Evolutionary conservation across 306 rosid species (phyloP).

Genomic region (Vigna hirtella): DNA sequence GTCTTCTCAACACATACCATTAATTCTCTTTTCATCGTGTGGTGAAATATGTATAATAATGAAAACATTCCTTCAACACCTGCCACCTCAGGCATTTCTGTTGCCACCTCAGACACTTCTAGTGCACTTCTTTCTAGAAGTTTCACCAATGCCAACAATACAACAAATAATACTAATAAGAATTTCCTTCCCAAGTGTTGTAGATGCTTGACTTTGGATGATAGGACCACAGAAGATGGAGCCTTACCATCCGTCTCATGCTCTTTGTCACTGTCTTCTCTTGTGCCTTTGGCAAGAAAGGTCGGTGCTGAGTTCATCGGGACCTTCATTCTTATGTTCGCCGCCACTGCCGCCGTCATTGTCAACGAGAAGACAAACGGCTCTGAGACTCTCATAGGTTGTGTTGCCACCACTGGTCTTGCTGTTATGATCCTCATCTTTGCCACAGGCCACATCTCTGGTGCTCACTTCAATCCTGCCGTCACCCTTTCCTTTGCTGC

Average conservation of each 20-base stretch:
- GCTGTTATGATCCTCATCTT: no score
- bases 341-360: no score
- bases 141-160: conserved; percentile 27
- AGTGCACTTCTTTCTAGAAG: conserved; percentile 79
- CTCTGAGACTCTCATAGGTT: no score
- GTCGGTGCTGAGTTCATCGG: conserved; percentile 97
- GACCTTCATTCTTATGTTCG: conserved; percentile 31
- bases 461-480: no score
- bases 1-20: no score
- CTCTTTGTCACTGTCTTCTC: conserved; percentile 62
- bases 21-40: background rate
- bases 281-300: conserved; percentile 69
- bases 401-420: no score
- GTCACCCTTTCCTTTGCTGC: no score
- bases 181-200: conserved; percentile 64
- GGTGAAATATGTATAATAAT: conserved; percentile 30
- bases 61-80: conserved; percentile 63
- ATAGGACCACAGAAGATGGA: conserved; percentile 76
- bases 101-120: conserved; percentile 82
- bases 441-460: no score
- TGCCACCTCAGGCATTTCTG: no score
- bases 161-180: conserved; percentile 12
- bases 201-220: conserved; percentile 61
- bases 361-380: no score
- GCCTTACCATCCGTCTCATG: conserved; percentile 63